A percentile compares a stretch with the other conserved stretches of the same genome.
Evolutionary conservation across 805 yeast species (phyloP).

Genomic region (Priceomyces carsonii): DNA sequence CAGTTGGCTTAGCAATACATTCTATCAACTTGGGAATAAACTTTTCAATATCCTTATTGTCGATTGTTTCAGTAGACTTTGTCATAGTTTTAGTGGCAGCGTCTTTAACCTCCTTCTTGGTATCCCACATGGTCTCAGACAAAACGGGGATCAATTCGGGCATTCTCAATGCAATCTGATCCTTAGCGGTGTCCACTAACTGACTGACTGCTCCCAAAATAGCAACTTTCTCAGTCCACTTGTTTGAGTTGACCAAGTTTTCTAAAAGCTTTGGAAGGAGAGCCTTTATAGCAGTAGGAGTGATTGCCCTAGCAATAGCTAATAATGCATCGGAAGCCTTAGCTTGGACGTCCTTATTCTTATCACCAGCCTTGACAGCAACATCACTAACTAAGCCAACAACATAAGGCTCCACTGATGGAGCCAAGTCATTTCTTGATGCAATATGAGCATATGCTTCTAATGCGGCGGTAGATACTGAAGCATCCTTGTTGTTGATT

Average conservation of each 20-base stretch:
- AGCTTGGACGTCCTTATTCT: slow-evolving; percentile 71
- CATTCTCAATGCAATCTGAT: slow-evolving; percentile 97
- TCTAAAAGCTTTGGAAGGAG: slow-evolving; percentile 77
- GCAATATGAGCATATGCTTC: slow-evolving; percentile 86
- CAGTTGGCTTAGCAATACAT: slow-evolving; percentile 95
- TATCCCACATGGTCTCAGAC: slow-evolving; percentile 99
- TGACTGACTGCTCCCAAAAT: slow-evolving; percentile 80
- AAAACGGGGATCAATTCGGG: slow-evolving; percentile 98
- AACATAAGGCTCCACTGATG: slow-evolving; percentile 94
- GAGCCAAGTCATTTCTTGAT: slow-evolving; percentile 70
- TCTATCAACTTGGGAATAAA: slow-evolving; percentile 96
- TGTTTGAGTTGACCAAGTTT: slow-evolving; percentile 70
- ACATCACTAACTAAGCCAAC: slow-evolving; percentile 74
- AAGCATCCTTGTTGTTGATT: slow-evolving; percentile 69
- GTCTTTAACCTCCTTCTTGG: slow-evolving; percentile 95
- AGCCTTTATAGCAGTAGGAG: slow-evolving; percentile 92
- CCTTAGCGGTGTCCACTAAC: slow-evolving; percentile 92
- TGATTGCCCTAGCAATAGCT: slow-evolving; percentile 77
- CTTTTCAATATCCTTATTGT: slow-evolving; percentile 99
- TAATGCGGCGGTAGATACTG: slow-evolving; percentile 72
- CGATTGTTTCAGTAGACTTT: slow-evolving; percentile 95
- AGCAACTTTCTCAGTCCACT: slow-evolving; percentile 98
- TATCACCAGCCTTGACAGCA: slow-evolving; percentile 85
- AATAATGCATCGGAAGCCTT: slow-evolving; percentile 75
- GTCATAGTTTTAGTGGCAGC: slow-evolving; percentile 96